Conservation (phyloP, 306 rosid genomes). For the Lagenaria siceraria region DNA sequence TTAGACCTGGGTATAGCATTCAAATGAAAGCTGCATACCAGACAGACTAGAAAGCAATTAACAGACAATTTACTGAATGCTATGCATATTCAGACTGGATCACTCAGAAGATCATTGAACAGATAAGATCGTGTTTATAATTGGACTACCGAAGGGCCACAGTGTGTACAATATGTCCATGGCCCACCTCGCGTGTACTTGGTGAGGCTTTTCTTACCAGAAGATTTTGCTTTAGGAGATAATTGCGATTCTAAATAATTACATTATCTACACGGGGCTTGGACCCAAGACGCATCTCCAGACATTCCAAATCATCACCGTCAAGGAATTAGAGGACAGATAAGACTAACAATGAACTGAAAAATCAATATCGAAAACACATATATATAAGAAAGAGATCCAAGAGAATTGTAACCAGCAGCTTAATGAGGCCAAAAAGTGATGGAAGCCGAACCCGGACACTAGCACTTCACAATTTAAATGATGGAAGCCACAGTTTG, state of each 20-base stretch:
- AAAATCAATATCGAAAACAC: no score
- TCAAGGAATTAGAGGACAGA: background rate
- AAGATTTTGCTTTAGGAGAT: background rate
- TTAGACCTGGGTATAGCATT: conserved; percentile 64
- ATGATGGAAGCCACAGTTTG: background rate
- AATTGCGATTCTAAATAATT: background rate
- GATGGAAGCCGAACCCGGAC: background rate
- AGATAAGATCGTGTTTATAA: background rate
- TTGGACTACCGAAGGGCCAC: background rate
- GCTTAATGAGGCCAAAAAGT: background rate
- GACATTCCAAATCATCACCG: background rate
- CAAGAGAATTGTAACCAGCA: background rate
- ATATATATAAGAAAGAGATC: background rate
- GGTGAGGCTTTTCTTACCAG: background rate
- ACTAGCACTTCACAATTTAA: background rate
- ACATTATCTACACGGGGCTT: no score
- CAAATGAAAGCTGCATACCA: conserved; percentile 70
- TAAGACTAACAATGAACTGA: no score
- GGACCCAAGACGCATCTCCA: no score
- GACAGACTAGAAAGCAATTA: background rate
- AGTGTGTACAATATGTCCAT: background rate
- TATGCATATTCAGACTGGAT: background rate
- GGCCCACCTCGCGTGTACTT: background rate
- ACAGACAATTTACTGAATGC: background rate
- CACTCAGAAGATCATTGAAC: background rate